Percentiles rank a stretch among this genome's conserved stretches.
phyloP scores from a whole-genome alignment of 768 basidiomycete genomes.

The Wakefieldia striispora region DNA sequence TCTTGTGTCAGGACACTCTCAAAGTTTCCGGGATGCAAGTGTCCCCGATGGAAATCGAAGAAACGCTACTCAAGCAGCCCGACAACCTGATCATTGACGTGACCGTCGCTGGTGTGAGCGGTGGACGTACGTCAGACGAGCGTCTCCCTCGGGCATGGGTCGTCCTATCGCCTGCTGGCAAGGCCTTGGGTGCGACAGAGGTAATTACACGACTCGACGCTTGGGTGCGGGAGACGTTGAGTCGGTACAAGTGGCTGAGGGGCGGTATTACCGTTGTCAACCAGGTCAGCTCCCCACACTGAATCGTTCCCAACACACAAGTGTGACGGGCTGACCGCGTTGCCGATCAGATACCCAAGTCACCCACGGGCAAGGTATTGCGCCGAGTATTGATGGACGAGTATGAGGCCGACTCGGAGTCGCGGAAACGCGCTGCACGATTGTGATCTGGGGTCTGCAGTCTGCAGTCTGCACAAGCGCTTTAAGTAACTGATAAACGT shows the following conservation, averaged over 20 bases:
- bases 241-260: slow-evolving; percentile 73
- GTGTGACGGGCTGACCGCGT: background rate
- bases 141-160: slow-evolving; percentile 78
- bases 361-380: slow-evolving; percentile 70
- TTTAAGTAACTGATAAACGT: too few relatives aligned
- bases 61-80: slow-evolving; percentile 60
- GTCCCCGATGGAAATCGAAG: slow-evolving; percentile 77
- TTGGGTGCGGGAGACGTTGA: slow-evolving; percentile 63
- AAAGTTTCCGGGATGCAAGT: slow-evolving; percentile 82
- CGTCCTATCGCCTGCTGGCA: slow-evolving; percentile 58
- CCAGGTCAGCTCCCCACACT: slow-evolving; percentile 44
- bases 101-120: slow-evolving; percentile 70
- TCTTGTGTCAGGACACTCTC: slow-evolving; percentile 57
- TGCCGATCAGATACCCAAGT: slow-evolving; percentile 61
- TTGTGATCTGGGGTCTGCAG: slow-evolving; percentile 15
- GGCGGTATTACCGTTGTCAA: slow-evolving; percentile 68
- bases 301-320: too few relatives aligned
- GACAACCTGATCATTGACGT: slow-evolving; percentile 60
- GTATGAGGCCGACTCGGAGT: slow-evolving; percentile 39
- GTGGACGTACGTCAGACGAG: slow-evolving; percentile 69
- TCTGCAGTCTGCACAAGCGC: background rate
- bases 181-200: slow-evolving; percentile 40
- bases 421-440: slow-evolving; percentile 20
- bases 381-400: slow-evolving; percentile 59
- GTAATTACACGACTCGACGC: slow-evolving; percentile 48